Evolutionary conservation across 768 basidiomycete genomes (phyloP).

Genomic region (Amanita rubescens): DNA sequence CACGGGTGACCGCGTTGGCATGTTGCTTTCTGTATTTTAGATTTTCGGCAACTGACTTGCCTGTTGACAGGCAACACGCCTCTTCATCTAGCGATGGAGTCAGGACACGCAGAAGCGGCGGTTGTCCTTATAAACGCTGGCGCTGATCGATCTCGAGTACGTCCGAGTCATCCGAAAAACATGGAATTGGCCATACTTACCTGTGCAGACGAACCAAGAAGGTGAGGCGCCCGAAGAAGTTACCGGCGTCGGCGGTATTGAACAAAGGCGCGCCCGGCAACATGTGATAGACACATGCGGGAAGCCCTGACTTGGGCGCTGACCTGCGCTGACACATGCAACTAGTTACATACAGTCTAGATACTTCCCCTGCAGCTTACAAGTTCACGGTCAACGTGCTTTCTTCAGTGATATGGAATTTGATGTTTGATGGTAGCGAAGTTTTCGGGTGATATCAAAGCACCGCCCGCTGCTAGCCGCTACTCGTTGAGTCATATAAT

Average conservation of each 20-base stretch:
- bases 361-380: too few relatives aligned
- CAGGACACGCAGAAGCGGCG: constrained; percentile 87
- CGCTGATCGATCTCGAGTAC: constrained; percentile 82
- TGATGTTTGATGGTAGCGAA: too few relatives aligned
- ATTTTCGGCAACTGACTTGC: neutral
- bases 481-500: too few relatives aligned
- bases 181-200: constrained; percentile 10
- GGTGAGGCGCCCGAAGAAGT: constrained; percentile 82
- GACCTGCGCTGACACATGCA: too few relatives aligned
- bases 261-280: constrained; percentile 72
- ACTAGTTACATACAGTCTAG: too few relatives aligned
- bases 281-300: constrained; percentile 77
- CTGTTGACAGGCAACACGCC: constrained; percentile 77
- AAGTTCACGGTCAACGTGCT: too few relatives aligned
- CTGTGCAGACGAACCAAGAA: constrained; percentile 69
- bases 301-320: constrained; percentile 30
- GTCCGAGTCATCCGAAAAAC: constrained; percentile 26
- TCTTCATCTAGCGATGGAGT: constrained; percentile 95
- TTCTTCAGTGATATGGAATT: too few relatives aligned
- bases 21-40: constrained; percentile 15
- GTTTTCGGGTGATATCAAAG: too few relatives aligned
- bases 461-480: too few relatives aligned
- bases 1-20: constrained; percentile 74
- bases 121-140: constrained; percentile 91
- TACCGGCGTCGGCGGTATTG: constrained; percentile 82